Percentiles rank a stretch among this genome's conserved stretches.
Conservation (phyloP, 140 eudicot genomes). For the Bidens hawaiensis region DNA sequence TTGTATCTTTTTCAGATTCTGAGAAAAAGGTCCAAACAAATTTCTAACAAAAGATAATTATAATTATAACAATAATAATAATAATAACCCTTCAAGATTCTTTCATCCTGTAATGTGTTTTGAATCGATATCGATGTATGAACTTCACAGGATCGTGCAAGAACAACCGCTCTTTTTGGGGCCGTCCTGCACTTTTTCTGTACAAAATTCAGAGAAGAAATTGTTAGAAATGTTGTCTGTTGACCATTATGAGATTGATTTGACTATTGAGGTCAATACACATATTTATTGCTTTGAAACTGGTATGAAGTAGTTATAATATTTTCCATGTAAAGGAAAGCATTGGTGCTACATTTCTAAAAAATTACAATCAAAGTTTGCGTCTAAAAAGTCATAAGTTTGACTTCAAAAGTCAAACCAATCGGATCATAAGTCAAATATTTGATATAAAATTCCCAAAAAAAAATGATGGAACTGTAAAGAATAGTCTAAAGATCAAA, state of each 20-base stretch:
- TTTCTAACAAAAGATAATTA: constrained; percentile 4
- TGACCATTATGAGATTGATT: constrained; percentile 1
- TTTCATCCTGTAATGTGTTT: too few relatives aligned
- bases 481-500: background rate
- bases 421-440: too few relatives aligned
- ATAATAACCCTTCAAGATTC: constrained; percentile 16
- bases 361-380: background rate
- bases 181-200: constrained; percentile 31
- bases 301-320: background rate
- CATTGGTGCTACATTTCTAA: background rate
- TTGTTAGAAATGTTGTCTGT: constrained; percentile 8
- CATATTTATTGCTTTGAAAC: background rate
- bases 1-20: background rate
- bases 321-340: background rate
- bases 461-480: too few relatives aligned
- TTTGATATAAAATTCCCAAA: too few relatives aligned
- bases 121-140: background rate
- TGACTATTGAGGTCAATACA: constrained; percentile 5
- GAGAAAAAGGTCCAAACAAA: constrained; percentile 7
- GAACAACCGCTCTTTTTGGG: constrained; percentile 27
- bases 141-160: constrained; percentile 33
- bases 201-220: background rate
- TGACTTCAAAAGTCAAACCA: constrained; percentile 13
- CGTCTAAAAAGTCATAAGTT: background rate
- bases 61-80: too few relatives aligned